A percentile compares a stretch with the other conserved stretches of the same genome.
phyloP scores from a whole-genome alignment of 163 green algal species.

The Dunaliella salina region DNA sequence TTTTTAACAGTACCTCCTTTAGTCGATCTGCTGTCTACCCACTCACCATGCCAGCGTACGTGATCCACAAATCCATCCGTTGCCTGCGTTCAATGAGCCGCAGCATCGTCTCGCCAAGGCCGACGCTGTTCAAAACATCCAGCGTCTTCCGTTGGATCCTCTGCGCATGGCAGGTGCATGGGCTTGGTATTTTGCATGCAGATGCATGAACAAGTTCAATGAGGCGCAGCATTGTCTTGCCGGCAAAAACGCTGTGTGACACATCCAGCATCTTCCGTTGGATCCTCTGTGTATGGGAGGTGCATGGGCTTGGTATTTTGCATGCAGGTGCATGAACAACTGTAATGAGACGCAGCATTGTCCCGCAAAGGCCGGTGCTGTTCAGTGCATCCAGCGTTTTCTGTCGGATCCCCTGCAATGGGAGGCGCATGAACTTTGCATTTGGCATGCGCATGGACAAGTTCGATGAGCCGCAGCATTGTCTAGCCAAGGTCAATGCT shows the following conservation, averaged over 20 bases:
- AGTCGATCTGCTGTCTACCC: too few species aligned
- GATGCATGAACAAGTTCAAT: too few species aligned
- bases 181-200: too few species aligned
- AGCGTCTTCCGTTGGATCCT: constrained; percentile 72
- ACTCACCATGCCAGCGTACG: constrained; percentile 79
- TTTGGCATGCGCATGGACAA: too few species aligned
- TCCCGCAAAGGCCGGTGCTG: constrained; percentile 74
- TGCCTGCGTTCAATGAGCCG: constrained; percentile 76
- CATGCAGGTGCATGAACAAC: too few species aligned
- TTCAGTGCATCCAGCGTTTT: constrained; percentile 84
- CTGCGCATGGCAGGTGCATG: too few species aligned
- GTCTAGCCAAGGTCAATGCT: constrained; percentile 75
- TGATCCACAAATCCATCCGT: constrained; percentile 68
- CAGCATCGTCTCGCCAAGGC: constrained; percentile 76
- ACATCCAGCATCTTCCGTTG: constrained; percentile 81
- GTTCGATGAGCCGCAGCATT: constrained; percentile 76
- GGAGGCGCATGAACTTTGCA: too few species aligned
- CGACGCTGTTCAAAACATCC: constrained; percentile 81
- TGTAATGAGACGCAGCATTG: constrained; percentile 76
- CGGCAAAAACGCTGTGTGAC: constrained; percentile 76
- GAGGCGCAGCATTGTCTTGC: constrained; percentile 73
- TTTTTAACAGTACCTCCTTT: too few species aligned
- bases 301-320: too few species aligned
- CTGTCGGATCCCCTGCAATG: too few species aligned
- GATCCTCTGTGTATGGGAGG: constrained; percentile 46